These are phyloP conservation scores for Boletus sp. DNA, from an alignment of 768 basidiomycete species.

Conservation along the genomic window DNA sequence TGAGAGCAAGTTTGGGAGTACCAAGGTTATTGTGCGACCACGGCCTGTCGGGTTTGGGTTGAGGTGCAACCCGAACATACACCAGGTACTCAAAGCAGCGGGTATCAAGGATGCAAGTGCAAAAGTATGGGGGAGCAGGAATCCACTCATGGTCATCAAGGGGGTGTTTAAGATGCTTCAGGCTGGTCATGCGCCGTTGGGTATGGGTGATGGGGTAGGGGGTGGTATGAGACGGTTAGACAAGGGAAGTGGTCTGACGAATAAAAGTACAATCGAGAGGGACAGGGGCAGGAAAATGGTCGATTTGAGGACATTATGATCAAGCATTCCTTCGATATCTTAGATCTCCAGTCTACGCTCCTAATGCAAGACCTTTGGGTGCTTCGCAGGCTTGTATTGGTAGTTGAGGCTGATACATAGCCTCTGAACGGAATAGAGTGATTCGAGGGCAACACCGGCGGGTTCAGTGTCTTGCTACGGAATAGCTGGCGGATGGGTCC, in stretches of 20 bases:
- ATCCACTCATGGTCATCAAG: conserved; percentile 75
- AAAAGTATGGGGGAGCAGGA: conserved; percentile 92
- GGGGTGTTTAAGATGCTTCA: conserved; percentile 79
- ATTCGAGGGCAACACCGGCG: neutral
- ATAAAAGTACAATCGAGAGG: conserved; percentile 70
- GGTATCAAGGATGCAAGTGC: conserved; percentile 95
- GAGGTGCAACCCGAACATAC: conserved; percentile 82
- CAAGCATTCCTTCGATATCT: neutral
- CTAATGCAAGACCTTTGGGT: neutral
- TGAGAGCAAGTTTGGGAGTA: conserved; percentile 79
- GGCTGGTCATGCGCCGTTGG: conserved; percentile 73
- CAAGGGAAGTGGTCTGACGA: conserved; percentile 71
- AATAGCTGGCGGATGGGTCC: too few relatives aligned
- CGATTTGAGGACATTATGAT: conserved; percentile 52
- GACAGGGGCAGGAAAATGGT: conserved; percentile 79
- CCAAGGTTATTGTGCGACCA: conserved; percentile 75
- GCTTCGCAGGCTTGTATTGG: neutral
- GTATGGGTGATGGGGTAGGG: conserved; percentile 81
- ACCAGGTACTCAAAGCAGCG: conserved; percentile 86
- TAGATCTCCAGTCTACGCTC: neutral
- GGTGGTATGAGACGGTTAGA: conserved; percentile 66
- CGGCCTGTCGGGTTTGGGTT: conserved; percentile 90
- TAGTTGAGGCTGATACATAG: too few relatives aligned
- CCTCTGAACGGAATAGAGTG: neutral
- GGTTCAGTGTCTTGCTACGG: too few relatives aligned